These are phyloP conservation scores for Leonotis leonurus DNA, from an alignment of 257 asterid species.

Conservation along the genomic window DNA sequence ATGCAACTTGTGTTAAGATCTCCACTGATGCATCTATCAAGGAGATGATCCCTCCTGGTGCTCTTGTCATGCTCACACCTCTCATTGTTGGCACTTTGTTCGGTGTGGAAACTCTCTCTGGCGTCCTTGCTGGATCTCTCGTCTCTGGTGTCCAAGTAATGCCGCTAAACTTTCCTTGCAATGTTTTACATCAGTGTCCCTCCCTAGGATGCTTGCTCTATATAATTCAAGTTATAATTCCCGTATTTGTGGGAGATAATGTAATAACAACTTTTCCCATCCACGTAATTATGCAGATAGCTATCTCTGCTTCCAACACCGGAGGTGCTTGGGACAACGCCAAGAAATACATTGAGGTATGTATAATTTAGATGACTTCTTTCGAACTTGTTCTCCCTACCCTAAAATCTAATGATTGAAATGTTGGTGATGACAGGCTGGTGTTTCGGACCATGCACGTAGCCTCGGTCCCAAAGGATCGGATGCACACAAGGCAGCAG, in stretches of 20 bases:
- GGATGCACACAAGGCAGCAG: conserved; percentile 57
- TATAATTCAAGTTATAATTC: too few relatives aligned
- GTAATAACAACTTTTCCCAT: background rate
- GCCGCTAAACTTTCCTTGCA: background rate
- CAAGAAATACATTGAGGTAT: conserved; percentile 41
- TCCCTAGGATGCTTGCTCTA: background rate
- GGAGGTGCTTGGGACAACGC: conserved; percentile 48
- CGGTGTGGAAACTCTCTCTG: conserved; percentile 50
- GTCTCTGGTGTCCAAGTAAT: conserved; percentile 50
- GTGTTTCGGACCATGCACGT: conserved; percentile 49
- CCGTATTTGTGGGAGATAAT: background rate
- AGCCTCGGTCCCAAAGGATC: conserved; percentile 52
- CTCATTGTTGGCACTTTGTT: conserved; percentile 42
- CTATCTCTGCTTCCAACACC: conserved; percentile 45
- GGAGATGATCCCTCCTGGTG: conserved; percentile 54
- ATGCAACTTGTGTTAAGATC: conserved; percentile 51
- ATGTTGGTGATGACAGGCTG: conserved; percentile 30
- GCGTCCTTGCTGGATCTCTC: conserved; percentile 50
- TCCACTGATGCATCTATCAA: conserved; percentile 47
- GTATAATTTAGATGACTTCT: conserved; percentile 5
- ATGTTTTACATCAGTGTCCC: background rate
- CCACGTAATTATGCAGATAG: conserved; percentile 24
- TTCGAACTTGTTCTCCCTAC: background rate
- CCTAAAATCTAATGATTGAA: background rate
- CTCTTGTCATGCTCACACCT: conserved; percentile 49